Conservation (phyloP, 1,284 basidiomycete species). For the Ceratobasidium sp. region DNA sequence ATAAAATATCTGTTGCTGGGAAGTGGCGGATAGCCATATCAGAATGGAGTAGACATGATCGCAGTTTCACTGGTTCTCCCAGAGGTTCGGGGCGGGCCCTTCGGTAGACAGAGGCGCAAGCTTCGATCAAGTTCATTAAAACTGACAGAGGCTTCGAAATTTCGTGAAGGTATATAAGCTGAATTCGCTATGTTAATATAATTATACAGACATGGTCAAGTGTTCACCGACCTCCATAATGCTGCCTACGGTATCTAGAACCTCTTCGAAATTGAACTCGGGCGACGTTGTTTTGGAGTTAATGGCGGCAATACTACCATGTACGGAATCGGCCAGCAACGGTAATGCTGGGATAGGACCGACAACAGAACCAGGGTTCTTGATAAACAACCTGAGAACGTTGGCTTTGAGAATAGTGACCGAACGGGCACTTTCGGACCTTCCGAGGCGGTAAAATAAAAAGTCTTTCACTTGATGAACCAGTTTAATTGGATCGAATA, state of each 20-base stretch:
- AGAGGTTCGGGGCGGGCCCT: conserved; percentile 2
- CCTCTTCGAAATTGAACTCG: neutral
- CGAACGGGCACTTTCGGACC: neutral
- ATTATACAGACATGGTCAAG: neutral
- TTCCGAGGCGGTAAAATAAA: neutral
- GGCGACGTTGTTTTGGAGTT: neutral
- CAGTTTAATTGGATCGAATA: conserved; percentile 12
- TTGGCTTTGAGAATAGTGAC: neutral
- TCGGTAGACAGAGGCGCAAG: conserved; percentile 9
- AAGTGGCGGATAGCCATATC: conserved; percentile 28
- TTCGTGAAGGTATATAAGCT: conserved; percentile 6
- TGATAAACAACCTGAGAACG: neutral
- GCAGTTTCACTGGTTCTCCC: neutral
- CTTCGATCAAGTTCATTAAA: neutral
- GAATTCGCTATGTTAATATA: neutral
- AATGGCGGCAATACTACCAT: neutral
- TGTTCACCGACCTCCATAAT: neutral
- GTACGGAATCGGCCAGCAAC: neutral
- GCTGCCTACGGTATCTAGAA: neutral
- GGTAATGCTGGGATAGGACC: neutral
- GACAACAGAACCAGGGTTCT: neutral
- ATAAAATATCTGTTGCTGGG: conserved; percentile 5
- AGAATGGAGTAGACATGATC: neutral
- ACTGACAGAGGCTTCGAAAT: neutral
- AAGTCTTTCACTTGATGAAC: conserved; percentile 7